These are phyloP conservation scores for Colletotrichum brevisporum DNA, from an alignment of 2,329 filamentous ascomycete genomes.

Conservation along the genomic window DNA sequence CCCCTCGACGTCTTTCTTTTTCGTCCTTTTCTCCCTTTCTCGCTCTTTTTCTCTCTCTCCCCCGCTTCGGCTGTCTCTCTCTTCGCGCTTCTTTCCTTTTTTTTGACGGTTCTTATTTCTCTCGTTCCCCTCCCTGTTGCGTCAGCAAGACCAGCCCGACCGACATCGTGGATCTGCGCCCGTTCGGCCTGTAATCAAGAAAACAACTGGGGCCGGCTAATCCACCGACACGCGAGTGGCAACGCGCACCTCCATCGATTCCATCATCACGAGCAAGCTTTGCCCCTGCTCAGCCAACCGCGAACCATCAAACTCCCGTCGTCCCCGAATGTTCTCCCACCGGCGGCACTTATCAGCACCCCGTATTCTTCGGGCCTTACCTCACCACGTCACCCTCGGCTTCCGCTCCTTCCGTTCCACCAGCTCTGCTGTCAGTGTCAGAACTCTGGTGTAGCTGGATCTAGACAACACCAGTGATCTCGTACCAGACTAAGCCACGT, in stretches of 20 bases:
- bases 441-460: background rate
- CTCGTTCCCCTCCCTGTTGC: slow-evolving; percentile 15
- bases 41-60: background rate
- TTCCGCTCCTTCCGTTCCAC: slow-evolving; percentile 27
- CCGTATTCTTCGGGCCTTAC: slow-evolving; percentile 11
- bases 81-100: slow-evolving; percentile 1
- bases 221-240: slow-evolving; percentile 30
- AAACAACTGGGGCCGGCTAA: slow-evolving; percentile 21
- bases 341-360: background rate
- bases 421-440: slow-evolving; percentile 4
- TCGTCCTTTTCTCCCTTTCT: slow-evolving; percentile 7
- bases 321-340: slow-evolving; percentile 19
- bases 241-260: slow-evolving; percentile 18
- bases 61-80: background rate
- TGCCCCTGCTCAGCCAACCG: slow-evolving; percentile 30
- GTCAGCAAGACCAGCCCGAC: slow-evolving; percentile 23
- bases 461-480: slow-evolving; percentile 24
- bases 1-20: background rate
- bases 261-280: slow-evolving; percentile 31
- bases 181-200: slow-evolving; percentile 13
- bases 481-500: slow-evolving; percentile 32
- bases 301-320: slow-evolving; percentile 14
- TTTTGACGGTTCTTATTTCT: background rate
- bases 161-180: slow-evolving; percentile 27
- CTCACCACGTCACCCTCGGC: slow-evolving; percentile 9